phyloP scores from a whole-genome alignment of 192 early-diverging fungal species.

The Entomortierella beljakovae region DNA sequence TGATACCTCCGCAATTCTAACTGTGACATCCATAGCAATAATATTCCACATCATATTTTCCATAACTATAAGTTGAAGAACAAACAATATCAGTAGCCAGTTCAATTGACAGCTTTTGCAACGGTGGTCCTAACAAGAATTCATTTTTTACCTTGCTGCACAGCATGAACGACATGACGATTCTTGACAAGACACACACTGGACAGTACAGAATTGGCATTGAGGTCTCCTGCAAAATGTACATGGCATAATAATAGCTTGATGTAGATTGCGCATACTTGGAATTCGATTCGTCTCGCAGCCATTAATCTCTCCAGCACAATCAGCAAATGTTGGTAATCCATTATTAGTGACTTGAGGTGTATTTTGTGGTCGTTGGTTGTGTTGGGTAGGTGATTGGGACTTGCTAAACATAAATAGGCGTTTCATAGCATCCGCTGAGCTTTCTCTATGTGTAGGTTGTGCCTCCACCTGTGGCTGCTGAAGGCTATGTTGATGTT shows the following conservation, averaged over 20 bases:
- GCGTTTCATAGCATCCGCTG: conserved; percentile 29
- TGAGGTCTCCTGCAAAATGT: conserved; percentile 38
- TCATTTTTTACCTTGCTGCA: conserved; percentile 20
- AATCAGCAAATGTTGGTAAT: conserved; percentile 23
- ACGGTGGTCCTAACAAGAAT: not conserved
- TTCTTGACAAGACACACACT: conserved; percentile 25
- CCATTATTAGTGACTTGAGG: not conserved
- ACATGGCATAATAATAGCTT: conserved; percentile 24
- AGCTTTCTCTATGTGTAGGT: conserved; percentile 6
- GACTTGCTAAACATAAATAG: conserved; percentile 35
- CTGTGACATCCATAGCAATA: conserved; percentile 20
- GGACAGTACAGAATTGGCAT: conserved; percentile 44
- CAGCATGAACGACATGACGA: conserved; percentile 34
- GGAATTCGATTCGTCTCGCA: conserved; percentile 42
- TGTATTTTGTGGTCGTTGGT: not conserved
- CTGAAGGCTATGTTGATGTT: conserved; percentile 11
- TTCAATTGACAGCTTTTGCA: not conserved
- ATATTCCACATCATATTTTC: conserved; percentile 35
- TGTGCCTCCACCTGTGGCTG: not conserved
- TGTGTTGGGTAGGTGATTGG: not conserved
- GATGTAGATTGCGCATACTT: conserved; percentile 39
- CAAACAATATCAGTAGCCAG: not conserved
- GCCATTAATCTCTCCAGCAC: conserved; percentile 45
- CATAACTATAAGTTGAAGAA: conserved; percentile 22
- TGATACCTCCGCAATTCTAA: not conserved